These are phyloP conservation scores for Pythium periplocum DNA, from an alignment of 352 stramenopile genomes.

Conservation along the genomic window DNA sequence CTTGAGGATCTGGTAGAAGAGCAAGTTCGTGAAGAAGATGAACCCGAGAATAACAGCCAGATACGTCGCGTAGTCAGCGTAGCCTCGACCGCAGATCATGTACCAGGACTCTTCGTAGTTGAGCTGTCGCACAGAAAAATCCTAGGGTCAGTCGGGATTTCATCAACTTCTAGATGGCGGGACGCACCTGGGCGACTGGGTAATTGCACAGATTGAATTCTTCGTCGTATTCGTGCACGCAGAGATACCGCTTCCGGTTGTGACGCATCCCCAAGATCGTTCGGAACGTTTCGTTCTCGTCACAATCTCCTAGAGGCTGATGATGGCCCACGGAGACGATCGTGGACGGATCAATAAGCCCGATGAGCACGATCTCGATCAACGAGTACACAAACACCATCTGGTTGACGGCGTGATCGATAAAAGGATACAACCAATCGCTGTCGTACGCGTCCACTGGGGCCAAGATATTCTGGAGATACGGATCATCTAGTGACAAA, in stretches of 20 bases:
- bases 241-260: conserved; percentile 63
- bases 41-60: conserved; percentile 35
- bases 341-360: conserved; percentile 54
- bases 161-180: neutral
- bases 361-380: conserved; percentile 48
- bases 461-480: conserved; percentile 47
- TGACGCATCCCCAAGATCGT: conserved; percentile 54
- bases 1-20: conserved; percentile 74
- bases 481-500: conserved; percentile 34
- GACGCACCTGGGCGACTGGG: conserved; percentile 49
- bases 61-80: conserved; percentile 52
- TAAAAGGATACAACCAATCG: conserved; percentile 70
- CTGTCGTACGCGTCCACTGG: conserved; percentile 72
- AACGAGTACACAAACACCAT: conserved; percentile 72
- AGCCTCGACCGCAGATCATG: conserved; percentile 78
- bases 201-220: conserved; percentile 83
- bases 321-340: conserved; percentile 76
- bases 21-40: conserved; percentile 44
- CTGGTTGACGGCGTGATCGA: conserved; percentile 80
- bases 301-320: conserved; percentile 67
- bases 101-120: conserved; percentile 70
- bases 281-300: conserved; percentile 48
- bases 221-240: conserved; percentile 76
- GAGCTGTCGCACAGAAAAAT: conserved; percentile 11
- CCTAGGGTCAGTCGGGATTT: neutral